These are phyloP conservation scores for Yamadazyma oceani DNA, from an alignment of 1,139 yeast genomes.

Conservation along the genomic window DNA sequence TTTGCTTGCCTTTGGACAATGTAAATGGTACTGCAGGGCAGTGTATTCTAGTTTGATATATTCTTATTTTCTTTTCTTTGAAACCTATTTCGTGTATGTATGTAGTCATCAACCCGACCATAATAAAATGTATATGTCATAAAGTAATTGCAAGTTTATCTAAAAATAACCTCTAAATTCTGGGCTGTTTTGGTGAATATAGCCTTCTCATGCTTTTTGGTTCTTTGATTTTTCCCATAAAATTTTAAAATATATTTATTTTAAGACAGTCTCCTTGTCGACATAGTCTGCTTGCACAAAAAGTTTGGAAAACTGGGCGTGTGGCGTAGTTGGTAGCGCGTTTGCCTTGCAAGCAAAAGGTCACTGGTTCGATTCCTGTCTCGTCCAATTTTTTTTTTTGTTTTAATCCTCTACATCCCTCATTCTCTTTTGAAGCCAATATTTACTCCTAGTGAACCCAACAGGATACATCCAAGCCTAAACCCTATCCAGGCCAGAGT, in stretches of 20 bases:
- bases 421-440: not conserved
- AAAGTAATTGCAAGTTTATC: too few species aligned
- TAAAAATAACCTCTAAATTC: too few species aligned
- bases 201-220: too few species aligned
- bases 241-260: too few species aligned
- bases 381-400: slow-evolving; percentile 48
- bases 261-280: too few species aligned
- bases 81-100: slow-evolving; percentile 10
- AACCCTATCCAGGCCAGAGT: too few species aligned
- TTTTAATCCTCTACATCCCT: not conserved
- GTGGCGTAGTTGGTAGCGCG: slow-evolving; percentile 77
- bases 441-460: not conserved
- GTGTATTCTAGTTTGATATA: slow-evolving; percentile 1
- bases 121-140: too few species aligned
- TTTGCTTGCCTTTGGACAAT: slow-evolving; percentile 5
- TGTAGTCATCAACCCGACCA: slow-evolving; percentile 5
- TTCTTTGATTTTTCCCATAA: too few species aligned
- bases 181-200: too few species aligned
- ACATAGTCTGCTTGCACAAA: too few species aligned
- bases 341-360: slow-evolving; percentile 67
- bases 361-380: slow-evolving; percentile 69
- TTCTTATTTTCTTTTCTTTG: not conserved
- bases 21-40: slow-evolving; percentile 10
- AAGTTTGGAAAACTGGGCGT: slow-evolving; percentile 44
- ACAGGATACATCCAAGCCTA: too few species aligned